These are phyloP conservation scores for Talaromyces sp. DNA, from an alignment of 2,329 filamentous ascomycete genomes.

Conservation along the genomic window DNA sequence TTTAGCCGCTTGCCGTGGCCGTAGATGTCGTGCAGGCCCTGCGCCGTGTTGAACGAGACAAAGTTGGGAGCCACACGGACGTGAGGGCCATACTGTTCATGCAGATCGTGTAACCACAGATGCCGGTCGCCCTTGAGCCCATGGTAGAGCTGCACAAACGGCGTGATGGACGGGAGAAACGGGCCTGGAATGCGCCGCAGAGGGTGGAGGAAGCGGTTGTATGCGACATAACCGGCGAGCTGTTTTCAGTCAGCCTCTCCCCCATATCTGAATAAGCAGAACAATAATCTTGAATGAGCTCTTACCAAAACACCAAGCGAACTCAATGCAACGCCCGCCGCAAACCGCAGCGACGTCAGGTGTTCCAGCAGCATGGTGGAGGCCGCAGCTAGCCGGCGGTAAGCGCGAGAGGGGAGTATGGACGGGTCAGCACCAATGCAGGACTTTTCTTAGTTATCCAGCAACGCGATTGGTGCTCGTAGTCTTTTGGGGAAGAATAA, in stretches of 20 bases:
- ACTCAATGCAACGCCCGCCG: slow-evolving; percentile 1
- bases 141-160: slow-evolving; percentile 63
- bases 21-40: slow-evolving; percentile 46
- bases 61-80: slow-evolving; percentile 77
- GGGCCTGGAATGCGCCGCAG: slow-evolving; percentile 28
- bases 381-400: neutral
- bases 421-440: neutral
- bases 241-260: slow-evolving; percentile 6
- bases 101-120: slow-evolving; percentile 65
- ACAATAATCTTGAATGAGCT: neutral
- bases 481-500: neutral
- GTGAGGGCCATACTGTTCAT: slow-evolving; percentile 62
- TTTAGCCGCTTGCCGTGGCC: slow-evolving; percentile 35
- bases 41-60: slow-evolving; percentile 69
- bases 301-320: slow-evolving; percentile 8
- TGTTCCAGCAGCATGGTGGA: slow-evolving; percentile 9
- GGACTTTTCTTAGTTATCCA: neutral
- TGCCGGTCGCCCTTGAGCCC: slow-evolving; percentile 71
- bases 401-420: neutral
- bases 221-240: slow-evolving; percentile 25
- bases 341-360: slow-evolving; percentile 3
- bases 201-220: slow-evolving; percentile 33
- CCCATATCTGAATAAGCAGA: neutral
- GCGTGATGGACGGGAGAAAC: slow-evolving; percentile 25
- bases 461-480: neutral